Evolutionary conservation across 2,329 filamentous ascomycete species (phyloP).

Genomic region (Aspergillus fumigatus): DNA sequence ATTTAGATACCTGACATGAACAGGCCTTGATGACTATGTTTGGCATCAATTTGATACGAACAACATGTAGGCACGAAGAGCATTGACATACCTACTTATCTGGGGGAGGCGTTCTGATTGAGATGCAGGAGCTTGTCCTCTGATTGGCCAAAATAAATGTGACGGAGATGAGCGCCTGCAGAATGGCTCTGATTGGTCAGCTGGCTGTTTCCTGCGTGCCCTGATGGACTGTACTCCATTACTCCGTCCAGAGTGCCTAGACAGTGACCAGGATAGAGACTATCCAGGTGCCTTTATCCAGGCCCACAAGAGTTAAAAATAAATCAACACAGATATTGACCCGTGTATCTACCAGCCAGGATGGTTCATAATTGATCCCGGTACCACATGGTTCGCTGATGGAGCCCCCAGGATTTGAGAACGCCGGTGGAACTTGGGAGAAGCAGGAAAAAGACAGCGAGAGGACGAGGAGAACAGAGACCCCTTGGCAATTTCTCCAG

Average conservation of each 20-base stretch:
- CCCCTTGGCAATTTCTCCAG: background rate
- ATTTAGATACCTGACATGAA: background rate
- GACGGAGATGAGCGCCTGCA: constrained; percentile 29
- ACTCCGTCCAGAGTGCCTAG: background rate
- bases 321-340: background rate
- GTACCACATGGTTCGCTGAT: constrained; percentile 14
- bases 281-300: background rate
- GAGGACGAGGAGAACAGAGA: background rate
- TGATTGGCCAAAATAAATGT: constrained; percentile 7
- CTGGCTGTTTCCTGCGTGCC: background rate
- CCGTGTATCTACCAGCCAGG: background rate
- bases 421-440: constrained; percentile 5
- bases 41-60: background rate
- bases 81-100: background rate
- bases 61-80: background rate
- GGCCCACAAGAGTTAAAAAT: background rate
- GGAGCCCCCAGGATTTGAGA: constrained; percentile 11
- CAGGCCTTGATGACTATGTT: background rate
- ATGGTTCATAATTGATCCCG: constrained; percentile 4
- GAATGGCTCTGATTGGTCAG: constrained; percentile 22
- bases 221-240: no score
- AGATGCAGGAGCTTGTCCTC: background rate
- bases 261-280: background rate
- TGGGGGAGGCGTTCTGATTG: background rate
- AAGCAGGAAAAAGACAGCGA: background rate